Conservation (phyloP, 306 rosid genomes). For the Malus asiatica region DNA sequence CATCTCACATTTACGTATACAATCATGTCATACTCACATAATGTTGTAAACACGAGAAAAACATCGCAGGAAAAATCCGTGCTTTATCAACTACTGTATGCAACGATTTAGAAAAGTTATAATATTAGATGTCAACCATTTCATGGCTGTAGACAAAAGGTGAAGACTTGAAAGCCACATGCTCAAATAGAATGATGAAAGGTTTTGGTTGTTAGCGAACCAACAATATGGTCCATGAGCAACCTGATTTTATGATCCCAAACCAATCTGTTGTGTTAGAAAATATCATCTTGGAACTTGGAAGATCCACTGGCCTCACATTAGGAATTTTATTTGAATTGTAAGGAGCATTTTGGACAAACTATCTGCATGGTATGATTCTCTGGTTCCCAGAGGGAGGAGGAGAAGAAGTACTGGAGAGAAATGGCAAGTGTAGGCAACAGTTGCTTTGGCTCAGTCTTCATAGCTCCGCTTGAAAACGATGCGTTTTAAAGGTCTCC, state of each 20-base stretch:
- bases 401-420: neutral
- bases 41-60: no score
- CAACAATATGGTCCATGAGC: neutral
- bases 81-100: neutral
- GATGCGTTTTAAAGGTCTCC: constrained; percentile 13
- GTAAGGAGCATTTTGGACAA: constrained; percentile 34
- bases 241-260: neutral
- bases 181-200: neutral
- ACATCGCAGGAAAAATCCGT: neutral
- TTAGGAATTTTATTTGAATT: neutral
- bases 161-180: neutral
- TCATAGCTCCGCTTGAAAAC: constrained; percentile 26
- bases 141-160: neutral
- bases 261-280: neutral
- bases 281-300: neutral
- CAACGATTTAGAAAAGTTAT: neutral
- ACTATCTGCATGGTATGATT: neutral
- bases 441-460: constrained; percentile 27
- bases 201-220: neutral
- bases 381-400: neutral
- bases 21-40: neutral
- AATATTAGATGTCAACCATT: neutral
- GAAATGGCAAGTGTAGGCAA: constrained; percentile 39
- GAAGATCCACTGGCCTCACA: neutral
- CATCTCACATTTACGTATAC: no score